These are phyloP conservation scores for Coniochaeta sp. DNA, from an alignment of 2,329 filamentous ascomycete genomes.

Conservation along the genomic window DNA sequence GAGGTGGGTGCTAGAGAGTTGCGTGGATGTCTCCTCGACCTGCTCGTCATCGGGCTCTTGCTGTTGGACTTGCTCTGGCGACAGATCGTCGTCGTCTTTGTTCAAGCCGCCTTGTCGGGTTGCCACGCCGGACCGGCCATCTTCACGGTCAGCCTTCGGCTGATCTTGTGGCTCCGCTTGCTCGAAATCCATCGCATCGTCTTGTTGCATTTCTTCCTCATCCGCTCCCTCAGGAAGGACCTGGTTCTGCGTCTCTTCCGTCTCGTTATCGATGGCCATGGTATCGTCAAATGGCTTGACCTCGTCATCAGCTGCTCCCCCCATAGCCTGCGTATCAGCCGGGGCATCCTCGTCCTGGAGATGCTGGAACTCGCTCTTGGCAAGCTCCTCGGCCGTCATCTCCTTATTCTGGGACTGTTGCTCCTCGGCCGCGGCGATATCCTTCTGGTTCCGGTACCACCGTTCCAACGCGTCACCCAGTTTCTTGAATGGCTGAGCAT, in stretches of 20 bases:
- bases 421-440: constrained; percentile 55
- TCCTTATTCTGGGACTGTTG: constrained; percentile 44
- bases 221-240: constrained; percentile 44
- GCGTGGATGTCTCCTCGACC: constrained; percentile 47
- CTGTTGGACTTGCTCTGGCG: constrained; percentile 22
- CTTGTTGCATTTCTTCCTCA: constrained; percentile 26
- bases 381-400: constrained; percentile 60
- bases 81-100: constrained; percentile 29
- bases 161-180: constrained; percentile 30
- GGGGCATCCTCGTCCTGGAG: constrained; percentile 74
- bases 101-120: constrained; percentile 53
- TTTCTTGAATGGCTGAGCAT: constrained; percentile 78
- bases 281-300: constrained; percentile 78
- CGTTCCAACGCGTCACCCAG: constrained; percentile 86
- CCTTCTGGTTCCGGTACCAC: constrained; percentile 89
- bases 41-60: constrained; percentile 41
- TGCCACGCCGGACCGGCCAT: constrained; percentile 52
- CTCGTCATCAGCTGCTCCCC: constrained; percentile 81
- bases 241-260: constrained; percentile 39
- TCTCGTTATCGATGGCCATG: constrained; percentile 74
- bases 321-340: constrained; percentile 86
- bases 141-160: constrained; percentile 40
- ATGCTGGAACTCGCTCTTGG: constrained; percentile 85
- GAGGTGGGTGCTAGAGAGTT: constrained; percentile 69
- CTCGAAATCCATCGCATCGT: constrained; percentile 30